Percentiles rank a stretch among this genome's conserved stretches.
These are phyloP conservation scores for Porphyra umbilicalis DNA, from an alignment of 31 red algal genomes.

Conservation along the genomic window DNA sequence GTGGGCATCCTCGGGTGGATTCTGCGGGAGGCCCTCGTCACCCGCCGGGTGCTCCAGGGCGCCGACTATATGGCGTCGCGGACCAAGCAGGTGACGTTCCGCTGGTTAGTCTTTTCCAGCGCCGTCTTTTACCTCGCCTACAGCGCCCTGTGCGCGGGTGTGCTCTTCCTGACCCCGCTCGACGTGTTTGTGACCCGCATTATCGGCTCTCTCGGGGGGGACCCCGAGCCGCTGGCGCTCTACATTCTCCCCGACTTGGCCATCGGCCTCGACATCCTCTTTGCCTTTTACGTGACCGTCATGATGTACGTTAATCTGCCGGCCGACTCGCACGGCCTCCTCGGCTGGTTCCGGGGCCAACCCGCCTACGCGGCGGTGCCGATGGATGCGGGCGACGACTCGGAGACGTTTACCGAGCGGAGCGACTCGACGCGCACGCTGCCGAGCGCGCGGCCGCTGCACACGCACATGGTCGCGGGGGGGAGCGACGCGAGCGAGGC, in stretches of 20 bases:
- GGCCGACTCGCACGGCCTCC: constrained; percentile 43
- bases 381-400: not conserved
- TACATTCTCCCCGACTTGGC: constrained; percentile 16
- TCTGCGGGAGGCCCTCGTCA: constrained; percentile 33
- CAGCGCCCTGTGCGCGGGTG: constrained; percentile 24
- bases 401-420: not conserved
- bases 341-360: constrained; percentile 45
- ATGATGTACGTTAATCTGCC: constrained; percentile 52
- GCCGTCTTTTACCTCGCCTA: constrained; percentile 54
- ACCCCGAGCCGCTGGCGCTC: constrained; percentile 12
- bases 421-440: not conserved
- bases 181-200: constrained; percentile 26
- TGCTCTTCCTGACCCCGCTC: constrained; percentile 23
- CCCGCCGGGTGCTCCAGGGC: constrained; percentile 31
- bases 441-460: not conserved
- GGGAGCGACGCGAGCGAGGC: not conserved
- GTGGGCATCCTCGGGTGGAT: constrained; percentile 32
- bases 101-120: constrained; percentile 57
- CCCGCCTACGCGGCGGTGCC: constrained; percentile 22
- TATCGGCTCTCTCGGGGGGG: constrained; percentile 15
- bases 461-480: not conserved
- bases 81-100: constrained; percentile 60
- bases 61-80: constrained; percentile 57
- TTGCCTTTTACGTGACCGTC: constrained; percentile 43
- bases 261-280: constrained; percentile 33